Base-by-base conservation (phyloP, 139 green algal species). In the Desmodesmus armatus region DNA sequence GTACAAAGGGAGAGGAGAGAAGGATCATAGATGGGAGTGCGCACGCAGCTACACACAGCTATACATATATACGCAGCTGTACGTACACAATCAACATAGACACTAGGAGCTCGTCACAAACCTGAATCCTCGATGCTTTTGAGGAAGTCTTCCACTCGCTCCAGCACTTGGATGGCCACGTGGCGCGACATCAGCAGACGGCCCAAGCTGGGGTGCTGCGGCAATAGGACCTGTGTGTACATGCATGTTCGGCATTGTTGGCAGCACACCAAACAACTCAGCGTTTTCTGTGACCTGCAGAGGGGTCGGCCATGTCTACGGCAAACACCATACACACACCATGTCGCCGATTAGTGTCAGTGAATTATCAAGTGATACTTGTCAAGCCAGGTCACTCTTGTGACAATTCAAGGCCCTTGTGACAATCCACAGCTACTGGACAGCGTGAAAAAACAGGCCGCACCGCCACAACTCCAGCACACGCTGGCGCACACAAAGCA, bases 131-230 rank as follows among this genome's bases (percentile, higher is more conserved):
- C 51, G 23, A 40, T 43, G 55, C 37, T 72, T 1, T 58, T 9
- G 35, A 83, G 13, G 35, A 73, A 83, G 15, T 43, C 77, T 27
- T 58, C 37, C 77, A 74, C 58, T 58, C 73, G 58, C n/a, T 83
- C 55, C 25, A 83, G 25, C 5, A 83, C 60, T 15, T 58, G 19
- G 11, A 83, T 55, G 23, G 77, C 35, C 55, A 73, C 77, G 25
- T 72, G 37, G 33, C 37, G 33, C 5, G 53, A 73, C 77, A 72
- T 72, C 37, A 83, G 77, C 77, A 74, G 37, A 2, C 23, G 2
- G 3, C 35, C 58, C 0, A 72, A 29, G 21, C 19, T 21, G 2
- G 75, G 33, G 51, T 82, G 75, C 49, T 31, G 51, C 13, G 75
- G 75, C 53, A 82, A 60, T 53, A 82, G 33, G 17, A 49, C 53